phyloP scores from a whole-genome alignment of 1,139 yeast genomes.

The Scheffersomyces quercinus region DNA sequence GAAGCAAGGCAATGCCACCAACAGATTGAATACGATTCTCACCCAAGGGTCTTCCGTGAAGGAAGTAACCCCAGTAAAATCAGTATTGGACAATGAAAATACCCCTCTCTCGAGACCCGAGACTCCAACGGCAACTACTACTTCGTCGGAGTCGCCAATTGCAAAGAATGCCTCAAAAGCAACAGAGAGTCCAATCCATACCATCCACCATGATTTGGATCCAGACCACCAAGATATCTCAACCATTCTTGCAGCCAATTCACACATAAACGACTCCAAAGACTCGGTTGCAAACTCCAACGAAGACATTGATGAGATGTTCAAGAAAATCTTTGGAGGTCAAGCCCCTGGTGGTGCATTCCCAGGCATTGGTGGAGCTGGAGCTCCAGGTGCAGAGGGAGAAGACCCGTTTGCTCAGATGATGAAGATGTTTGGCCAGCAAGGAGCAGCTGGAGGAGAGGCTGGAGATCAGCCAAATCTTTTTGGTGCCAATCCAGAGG shows the following conservation, averaged over 20 bases:
- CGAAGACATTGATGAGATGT: constrained; percentile 36
- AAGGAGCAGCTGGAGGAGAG: constrained; percentile 11
- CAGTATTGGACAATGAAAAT: constrained; percentile 34
- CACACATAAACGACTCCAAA: background rate
- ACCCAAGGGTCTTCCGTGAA: constrained; percentile 46
- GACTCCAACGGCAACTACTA: background rate
- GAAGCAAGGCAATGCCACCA: constrained; percentile 56
- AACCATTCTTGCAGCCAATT: background rate
- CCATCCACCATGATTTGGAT: background rate
- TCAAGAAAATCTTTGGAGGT: constrained; percentile 31
- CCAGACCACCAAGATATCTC: constrained; percentile 1
- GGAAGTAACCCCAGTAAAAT: constrained; percentile 23
- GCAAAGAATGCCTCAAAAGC: too few relatives aligned
- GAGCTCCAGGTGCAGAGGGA: constrained; percentile 9
- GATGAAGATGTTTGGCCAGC: constrained; percentile 24
- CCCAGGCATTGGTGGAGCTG: constrained; percentile 7
- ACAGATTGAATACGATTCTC: constrained; percentile 52
- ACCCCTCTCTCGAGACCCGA: constrained; percentile 1
- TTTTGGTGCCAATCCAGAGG: constrained; percentile 17
- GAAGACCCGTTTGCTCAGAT: constrained; percentile 32
- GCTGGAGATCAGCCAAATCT: constrained; percentile 5
- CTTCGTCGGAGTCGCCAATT: too few relatives aligned
- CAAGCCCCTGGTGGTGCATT: constrained; percentile 9
- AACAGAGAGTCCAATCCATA: background rate
- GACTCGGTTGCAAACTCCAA: background rate